Evolutionary conservation across 2,329 filamentous ascomycete genomes (phyloP), one percentile per base, ranked within the genome.

Genomic region (Pyrenophora teres): DNA sequence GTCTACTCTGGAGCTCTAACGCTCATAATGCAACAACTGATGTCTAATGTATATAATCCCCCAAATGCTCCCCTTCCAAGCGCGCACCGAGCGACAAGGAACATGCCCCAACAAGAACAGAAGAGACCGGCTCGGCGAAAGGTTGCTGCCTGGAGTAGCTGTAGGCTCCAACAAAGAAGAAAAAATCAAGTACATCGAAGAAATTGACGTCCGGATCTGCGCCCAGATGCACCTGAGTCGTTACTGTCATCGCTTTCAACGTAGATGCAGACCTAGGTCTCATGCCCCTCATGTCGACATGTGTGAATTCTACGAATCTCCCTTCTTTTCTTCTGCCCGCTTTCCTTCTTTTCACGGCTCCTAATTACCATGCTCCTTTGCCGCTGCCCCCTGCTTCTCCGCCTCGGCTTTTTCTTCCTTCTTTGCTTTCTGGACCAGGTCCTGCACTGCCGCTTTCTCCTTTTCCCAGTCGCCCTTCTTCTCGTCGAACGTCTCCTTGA

Each of bases 391-490:
- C 59, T 81, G 82, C 60, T 81, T 70, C 52, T 80, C 79, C 48
- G 59, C 56, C 23, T 63, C 57, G 10, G 64, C 66, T 44, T 70
- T 66, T 15, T 67, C 74, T 33, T 74, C 73, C 47, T 77, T 76
- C 57, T 72, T 70, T 10, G 86, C 84, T 54, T 83, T 78, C 55
- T 84, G 78, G 6, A 83, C 83, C 46, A 89, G 78, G 55, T 90
- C 83, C 60, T 88, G 83, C 64, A 97, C 87, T 33, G 87, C 85
- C 4, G 86, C 82, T 77, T 94, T 95, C 71, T 97, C 93, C 73
- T 92, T 88, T 69, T 95, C 89, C 91, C 92, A 96, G 70, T 97
- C 89, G 37, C 80, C 80, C 56, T 84, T 87, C 23, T 88, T 79
- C 58, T 93, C 88, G 43, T 88, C 84, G 69, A 95, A 97, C 40